Evolutionary conservation across 345 rosid species (phyloP), one percentile per base, ranked within the genome.

Genomic region (Bruguiera parviflora): DNA sequence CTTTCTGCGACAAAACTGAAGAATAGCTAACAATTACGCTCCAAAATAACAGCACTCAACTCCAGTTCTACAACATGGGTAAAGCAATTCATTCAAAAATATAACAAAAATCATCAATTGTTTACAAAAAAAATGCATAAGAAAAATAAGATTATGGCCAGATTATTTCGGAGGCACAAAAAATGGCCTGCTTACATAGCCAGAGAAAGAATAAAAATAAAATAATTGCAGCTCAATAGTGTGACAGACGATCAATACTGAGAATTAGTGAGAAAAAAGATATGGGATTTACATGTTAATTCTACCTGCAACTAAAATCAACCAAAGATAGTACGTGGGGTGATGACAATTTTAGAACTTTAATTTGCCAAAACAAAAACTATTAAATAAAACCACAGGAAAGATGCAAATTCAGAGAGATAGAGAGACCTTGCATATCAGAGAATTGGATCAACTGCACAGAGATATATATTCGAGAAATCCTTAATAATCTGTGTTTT

Each of bases 1-100:
- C 35, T 60, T 63, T 63, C 78, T 75, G 71, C 70, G 65, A 65
- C 6, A 47, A 43, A 51, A 53, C 35, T 47, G 37, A 53, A 19
- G 49, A 32, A 31, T 53, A 11, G n/a, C 2, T 25, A 25, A 28
- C 31, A 28, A 27, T 58, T 47, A 22, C 31, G 25, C 22, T 16
- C 53, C 49, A 31, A 73, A 29, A 0, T 0, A 49, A 60, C 6
- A 25, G 43, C 1, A 28, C 21, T 56, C 39, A 28, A 11, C 28
- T 19, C 5, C 63, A 25, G 22, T 56, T 63, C 52, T 61, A 24
- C 21, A 59, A 43, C 28, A 29, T 18, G 24, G 51, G n/a, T 9
- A 37, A 0, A 1, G 32, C 8, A 9, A 61, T 32, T 49, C 58
- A 21, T 4, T 64, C 16, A 39, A 25, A 15, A 68, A 68, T 10